Base-by-base conservation (phyloP, 169 alveolate genomes). In the Plasmodium yoelii region DNA sequence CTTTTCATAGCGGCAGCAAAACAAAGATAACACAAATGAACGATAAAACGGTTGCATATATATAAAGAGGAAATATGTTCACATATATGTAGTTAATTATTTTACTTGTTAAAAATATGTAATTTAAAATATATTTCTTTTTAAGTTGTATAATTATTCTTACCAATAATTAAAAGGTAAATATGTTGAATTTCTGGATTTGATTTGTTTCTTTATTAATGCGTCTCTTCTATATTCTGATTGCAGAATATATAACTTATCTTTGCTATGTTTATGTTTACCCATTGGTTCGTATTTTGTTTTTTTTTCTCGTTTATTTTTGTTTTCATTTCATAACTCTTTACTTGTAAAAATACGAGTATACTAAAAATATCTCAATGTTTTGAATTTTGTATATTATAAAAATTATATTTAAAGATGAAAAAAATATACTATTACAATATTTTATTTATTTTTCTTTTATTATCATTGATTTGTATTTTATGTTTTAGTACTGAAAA, bases 251-350 rank as follows among this genome's bases (percentile, higher is more conserved):
- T 96, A 96, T 91, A 97, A 75, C 91, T 96, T 96, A 92, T 97
- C 99, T 89, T 96, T 95, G 65, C 97, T 92, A 88, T 97, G 99
- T 68, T 98, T 87, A 87, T 97, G 98, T 70, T 97, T 97, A 39
- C 98, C 97, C 98, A 95, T 96, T 87, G 63, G 42, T 34, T 34
- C 42, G 7, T 34, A 3, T 34, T 34, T 3, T 34, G 42, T 34
- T 67, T 15, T 42, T 3, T 42, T 56, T 47, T 19, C 67, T 7
- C n/a, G 28, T 18, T 57, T 57, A 12, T 28, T 63, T 63, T 28
- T 28, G n/a, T 63, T 34, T 13, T 10, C 39, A 26, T n/a, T 5
- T 26, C 18, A 26, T 12, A 63, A 63, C 4, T 28, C 13, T 9
- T 22, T 28, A 22, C 47, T 28, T 28, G n/a, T n/a, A 26, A 63